Percentiles rank a stretch among this genome's conserved stretches.
Evolutionary conservation across 2,329 filamentous ascomycete genomes (phyloP).

Genomic region (Cordyceps cateniannulata): DNA sequence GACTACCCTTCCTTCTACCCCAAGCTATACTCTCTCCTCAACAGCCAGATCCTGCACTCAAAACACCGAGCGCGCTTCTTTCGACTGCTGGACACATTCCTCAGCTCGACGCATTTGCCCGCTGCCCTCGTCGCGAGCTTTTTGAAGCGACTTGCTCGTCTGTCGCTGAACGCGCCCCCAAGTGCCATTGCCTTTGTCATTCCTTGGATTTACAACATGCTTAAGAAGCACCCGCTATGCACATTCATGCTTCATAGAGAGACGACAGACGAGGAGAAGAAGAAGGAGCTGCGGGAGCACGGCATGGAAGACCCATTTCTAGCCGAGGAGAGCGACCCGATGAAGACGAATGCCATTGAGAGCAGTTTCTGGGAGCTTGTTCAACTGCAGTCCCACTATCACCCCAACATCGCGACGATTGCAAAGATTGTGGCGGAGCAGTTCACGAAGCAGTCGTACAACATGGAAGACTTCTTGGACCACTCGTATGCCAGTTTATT

Average conservation of each 20-base stretch:
- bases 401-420: conserved; percentile 92
- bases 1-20: conserved; percentile 93
- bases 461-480: conserved; percentile 94
- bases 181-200: conserved; percentile 82
- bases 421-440: conserved; percentile 92
- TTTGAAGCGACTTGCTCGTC: conserved; percentile 81
- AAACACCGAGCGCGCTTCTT: conserved; percentile 93
- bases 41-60: conserved; percentile 80
- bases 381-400: conserved; percentile 85
- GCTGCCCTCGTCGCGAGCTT: conserved; percentile 89
- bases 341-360: conserved; percentile 80
- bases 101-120: conserved; percentile 86
- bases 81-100: conserved; percentile 82
- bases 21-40: conserved; percentile 89
- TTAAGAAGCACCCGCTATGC: conserved; percentile 82
- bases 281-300: conserved; percentile 52
- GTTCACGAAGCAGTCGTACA: conserved; percentile 93
- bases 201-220: conserved; percentile 91
- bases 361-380: conserved; percentile 94
- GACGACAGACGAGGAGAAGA: conserved; percentile 49
- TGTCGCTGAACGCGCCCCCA: conserved; percentile 83
- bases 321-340: conserved; percentile 69
- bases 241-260: conserved; percentile 94
- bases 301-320: conserved; percentile 69
- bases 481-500: conserved; percentile 84